Base-by-base conservation (phyloP, 1,284 basidiomycete genomes). In the Phlebopus sp. region DNA sequence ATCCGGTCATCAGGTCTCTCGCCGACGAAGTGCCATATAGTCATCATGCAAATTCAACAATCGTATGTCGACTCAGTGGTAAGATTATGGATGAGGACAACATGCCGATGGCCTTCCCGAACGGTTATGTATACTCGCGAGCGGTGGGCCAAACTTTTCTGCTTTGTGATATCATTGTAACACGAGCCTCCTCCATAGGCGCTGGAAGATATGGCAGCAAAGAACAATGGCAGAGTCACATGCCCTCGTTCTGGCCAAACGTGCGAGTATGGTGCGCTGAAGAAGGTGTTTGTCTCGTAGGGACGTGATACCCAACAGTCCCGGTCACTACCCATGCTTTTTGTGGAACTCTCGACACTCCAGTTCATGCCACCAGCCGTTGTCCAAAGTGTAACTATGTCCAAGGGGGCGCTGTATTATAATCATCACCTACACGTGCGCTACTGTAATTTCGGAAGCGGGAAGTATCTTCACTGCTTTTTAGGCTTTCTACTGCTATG, bases 11-110 rank as follows among this genome's bases (percentile, higher is more conserved):
- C 14, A 84, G 86, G 17, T 74, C 78, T 45, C 78, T 99, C 5
- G 92, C 89, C 4, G 75, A 78, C 47, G 90, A 95, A 56, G 92
- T 97, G 0, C 96, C 97, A 0, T 87, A 84, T 68, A 92, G 88
- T 54, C 95, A 98, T 69, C 94, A 97, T 65, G 84, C 87, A 42
- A 97, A 96, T 63, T 97, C 93, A 39, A 95, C 92, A 0, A 90
- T 99, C 48, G 94, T 99, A 10, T 99, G 97, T 65, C 72, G 82
- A 37, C 79, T 97, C 55, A 91, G 79, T 48, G 95, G 96, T 19
- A 86, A 85, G 64, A 92, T 98, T 51, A 97, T 98, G 86, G 88
- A 97, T 59, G 93, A 85, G 54, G 84, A 94, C 63, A 96, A 95
- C 60, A 88, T 85, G 71, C 91, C 91, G 1, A 79, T 94, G 82